These are phyloP conservation scores for Candida buenavistaensis DNA, from an alignment of 1,139 yeast genomes.

Conservation along the genomic window DNA sequence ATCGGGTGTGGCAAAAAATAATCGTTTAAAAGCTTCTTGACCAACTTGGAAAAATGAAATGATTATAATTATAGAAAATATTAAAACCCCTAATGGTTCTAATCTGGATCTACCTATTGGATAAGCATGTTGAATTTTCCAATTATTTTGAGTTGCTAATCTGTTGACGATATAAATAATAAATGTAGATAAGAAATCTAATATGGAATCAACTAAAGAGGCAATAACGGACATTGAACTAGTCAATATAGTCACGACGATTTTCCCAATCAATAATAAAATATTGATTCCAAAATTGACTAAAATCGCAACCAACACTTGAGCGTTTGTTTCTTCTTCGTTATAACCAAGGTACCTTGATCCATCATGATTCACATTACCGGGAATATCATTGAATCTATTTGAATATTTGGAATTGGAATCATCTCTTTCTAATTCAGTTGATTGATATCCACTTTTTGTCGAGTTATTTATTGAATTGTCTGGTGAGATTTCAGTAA, in stretches of 20 bases:
- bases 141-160: constrained; percentile 55
- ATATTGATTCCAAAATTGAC: constrained; percentile 66
- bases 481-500: constrained; percentile 18
- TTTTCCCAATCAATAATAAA: constrained; percentile 59
- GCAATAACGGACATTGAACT: constrained; percentile 75
- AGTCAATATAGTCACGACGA: constrained; percentile 61
- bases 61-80: constrained; percentile 70
- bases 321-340: constrained; percentile 39
- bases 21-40: constrained; percentile 52
- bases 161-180: constrained; percentile 67
- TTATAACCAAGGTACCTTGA: constrained; percentile 22
- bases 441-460: not conserved
- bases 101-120: constrained; percentile 75
- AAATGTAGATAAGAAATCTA: constrained; percentile 73
- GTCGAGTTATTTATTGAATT: not conserved
- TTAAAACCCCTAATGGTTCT: constrained; percentile 77
- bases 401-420: constrained; percentile 20
- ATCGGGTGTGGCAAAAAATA: constrained; percentile 30
- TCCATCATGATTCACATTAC: constrained; percentile 50
- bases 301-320: constrained; percentile 60
- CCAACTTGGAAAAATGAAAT: constrained; percentile 75
- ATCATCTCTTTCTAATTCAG: constrained; percentile 15
- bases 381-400: constrained; percentile 53
- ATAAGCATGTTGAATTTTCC: constrained; percentile 47
- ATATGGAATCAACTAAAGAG: constrained; percentile 71